Conservation (phyloP, 1,284 basidiomycete species). For the Boletellus deceptivus region DNA sequence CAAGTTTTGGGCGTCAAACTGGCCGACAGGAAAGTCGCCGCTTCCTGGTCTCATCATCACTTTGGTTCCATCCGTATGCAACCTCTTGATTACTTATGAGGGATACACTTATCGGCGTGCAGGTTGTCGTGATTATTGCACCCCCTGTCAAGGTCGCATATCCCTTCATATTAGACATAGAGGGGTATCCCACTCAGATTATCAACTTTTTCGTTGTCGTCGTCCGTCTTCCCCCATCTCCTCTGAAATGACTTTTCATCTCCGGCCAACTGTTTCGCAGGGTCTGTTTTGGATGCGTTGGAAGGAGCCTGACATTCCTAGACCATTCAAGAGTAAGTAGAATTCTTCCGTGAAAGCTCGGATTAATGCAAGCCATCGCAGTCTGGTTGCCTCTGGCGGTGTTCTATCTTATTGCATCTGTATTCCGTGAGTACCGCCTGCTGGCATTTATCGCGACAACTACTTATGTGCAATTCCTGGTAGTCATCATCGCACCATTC, state of each 20-base stretch:
- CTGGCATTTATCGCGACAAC: neutral
- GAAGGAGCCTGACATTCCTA: slow-evolving; percentile 42
- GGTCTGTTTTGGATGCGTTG: slow-evolving; percentile 59
- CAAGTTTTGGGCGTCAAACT: slow-evolving; percentile 40
- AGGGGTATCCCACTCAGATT: slow-evolving; percentile 57
- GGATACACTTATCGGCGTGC: neutral
- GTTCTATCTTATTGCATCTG: slow-evolving; percentile 53
- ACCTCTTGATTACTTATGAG: neutral
- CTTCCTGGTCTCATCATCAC: slow-evolving; percentile 40
- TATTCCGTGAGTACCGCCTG: slow-evolving; percentile 42
- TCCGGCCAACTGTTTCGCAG: slow-evolving; percentile 21
- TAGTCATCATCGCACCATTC: slow-evolving; percentile 18
- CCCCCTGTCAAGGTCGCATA: slow-evolving; percentile 47
- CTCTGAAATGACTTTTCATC: neutral
- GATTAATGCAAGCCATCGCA: slow-evolving; percentile 15
- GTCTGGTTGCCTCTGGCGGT: slow-evolving; percentile 58
- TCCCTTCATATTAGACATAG: slow-evolving; percentile 55
- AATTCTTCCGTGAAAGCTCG: neutral
- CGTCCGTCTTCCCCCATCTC: slow-evolving; percentile 26
- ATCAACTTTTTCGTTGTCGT: slow-evolving; percentile 56
- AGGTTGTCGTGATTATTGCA: slow-evolving; percentile 50
- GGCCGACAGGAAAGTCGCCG: slow-evolving; percentile 39
- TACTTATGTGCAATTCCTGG: neutral
- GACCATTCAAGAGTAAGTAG: slow-evolving; percentile 57
- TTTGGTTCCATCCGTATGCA: slow-evolving; percentile 32